These are phyloP conservation scores for Amanita thiersii DNA, from an alignment of 768 basidiomycete species.

Conservation along the genomic window DNA sequence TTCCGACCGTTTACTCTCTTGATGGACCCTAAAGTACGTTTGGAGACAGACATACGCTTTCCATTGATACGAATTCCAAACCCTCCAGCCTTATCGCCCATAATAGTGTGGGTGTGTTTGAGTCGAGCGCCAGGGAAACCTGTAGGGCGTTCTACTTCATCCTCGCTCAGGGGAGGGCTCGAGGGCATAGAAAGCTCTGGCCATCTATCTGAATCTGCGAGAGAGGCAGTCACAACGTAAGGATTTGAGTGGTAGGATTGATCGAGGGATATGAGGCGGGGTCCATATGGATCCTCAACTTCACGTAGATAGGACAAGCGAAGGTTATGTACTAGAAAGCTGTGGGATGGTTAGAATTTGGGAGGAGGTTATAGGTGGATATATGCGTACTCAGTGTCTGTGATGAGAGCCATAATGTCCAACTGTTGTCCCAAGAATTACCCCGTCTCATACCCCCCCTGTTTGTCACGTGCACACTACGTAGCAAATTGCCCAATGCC, in stretches of 20 bases:
- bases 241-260: conserved; percentile 74
- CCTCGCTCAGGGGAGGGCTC: conserved; percentile 67
- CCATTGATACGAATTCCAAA: conserved; percentile 73
- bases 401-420: conserved; percentile 9
- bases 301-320: conserved; percentile 84
- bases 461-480: no score
- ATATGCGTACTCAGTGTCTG: conserved; percentile 6
- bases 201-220: conserved; percentile 76
- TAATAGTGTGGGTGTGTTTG: conserved; percentile 85
- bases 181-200: conserved; percentile 71
- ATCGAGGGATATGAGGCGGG: conserved; percentile 73
- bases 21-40: conserved; percentile 34
- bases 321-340: conserved; percentile 75
- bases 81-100: conserved; percentile 65
- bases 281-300: conserved; percentile 80
- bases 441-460: no score
- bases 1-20: conserved; percentile 27
- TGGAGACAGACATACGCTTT: conserved; percentile 46
- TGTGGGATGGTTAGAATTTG: conserved; percentile 11
- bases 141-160: conserved; percentile 46
- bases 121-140: conserved; percentile 49
- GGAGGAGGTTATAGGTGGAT: background rate
- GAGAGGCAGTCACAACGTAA: conserved; percentile 71
- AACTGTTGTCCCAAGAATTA: no score
- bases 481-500: no score